A percentile compares a stretch with the other conserved stretches of the same genome.
These are phyloP conservation scores for Claviceps humidiphila DNA, from an alignment of 2,329 filamentous ascomycete species.

Conservation along the genomic window DNA sequence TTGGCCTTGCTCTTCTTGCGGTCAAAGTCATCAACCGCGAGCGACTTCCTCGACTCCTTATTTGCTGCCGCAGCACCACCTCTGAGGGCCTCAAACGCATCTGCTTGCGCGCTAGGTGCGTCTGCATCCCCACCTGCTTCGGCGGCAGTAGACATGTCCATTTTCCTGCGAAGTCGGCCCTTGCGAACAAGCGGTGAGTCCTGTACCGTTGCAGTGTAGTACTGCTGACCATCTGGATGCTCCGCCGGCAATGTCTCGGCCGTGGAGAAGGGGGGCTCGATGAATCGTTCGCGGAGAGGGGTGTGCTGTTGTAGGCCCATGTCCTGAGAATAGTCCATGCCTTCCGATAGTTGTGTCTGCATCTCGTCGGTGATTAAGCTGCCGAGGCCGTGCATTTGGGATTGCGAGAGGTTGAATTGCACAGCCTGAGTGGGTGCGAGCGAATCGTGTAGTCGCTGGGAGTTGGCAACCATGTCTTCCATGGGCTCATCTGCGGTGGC, in stretches of 20 bases:
- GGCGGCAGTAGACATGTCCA: constrained; percentile 13
- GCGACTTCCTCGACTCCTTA: constrained; percentile 34
- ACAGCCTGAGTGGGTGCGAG: constrained; percentile 31
- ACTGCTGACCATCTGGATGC: constrained; percentile 17
- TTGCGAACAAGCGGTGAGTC: constrained; percentile 55
- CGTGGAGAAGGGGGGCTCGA: constrained; percentile 52
- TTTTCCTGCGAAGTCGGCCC: constrained; percentile 37
- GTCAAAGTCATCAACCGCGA: constrained; percentile 48
- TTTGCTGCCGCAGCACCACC: constrained; percentile 39
- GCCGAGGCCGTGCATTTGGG: constrained; percentile 45
- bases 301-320: constrained; percentile 61
- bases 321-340: constrained; percentile 71
- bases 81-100: constrained; percentile 58
- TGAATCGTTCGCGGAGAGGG: constrained; percentile 55
- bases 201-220: constrained; percentile 24
- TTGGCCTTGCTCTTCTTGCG: constrained; percentile 79
- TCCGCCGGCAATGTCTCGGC: constrained; percentile 50
- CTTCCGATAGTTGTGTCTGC: constrained; percentile 51
- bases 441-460: constrained; percentile 21
- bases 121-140: neutral
- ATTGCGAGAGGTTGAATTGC: constrained; percentile 45
- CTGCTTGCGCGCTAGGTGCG: constrained; percentile 6
- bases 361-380: constrained; percentile 35
- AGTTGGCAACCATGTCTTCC: constrained; percentile 38
- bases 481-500: constrained; percentile 41